Percentiles rank a stretch among this genome's conserved stretches.
phyloP scores from a whole-genome alignment of 257 asterid species.

The Salvia hispanica region DNA sequence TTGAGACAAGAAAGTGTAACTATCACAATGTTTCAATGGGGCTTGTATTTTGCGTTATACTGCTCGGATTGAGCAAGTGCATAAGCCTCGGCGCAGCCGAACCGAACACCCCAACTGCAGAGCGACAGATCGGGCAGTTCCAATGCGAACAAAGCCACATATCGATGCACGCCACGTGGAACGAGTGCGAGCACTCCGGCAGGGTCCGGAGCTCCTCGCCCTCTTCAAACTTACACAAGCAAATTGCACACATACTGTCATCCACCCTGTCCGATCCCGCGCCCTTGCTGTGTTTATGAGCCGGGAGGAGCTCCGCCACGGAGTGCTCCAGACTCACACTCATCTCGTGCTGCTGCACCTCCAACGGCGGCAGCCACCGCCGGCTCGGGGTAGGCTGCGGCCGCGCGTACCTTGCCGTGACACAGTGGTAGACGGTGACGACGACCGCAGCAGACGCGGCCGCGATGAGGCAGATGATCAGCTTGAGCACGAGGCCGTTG shows the following conservation, averaged over 20 bases:
- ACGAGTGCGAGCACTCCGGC: conserved; percentile 34
- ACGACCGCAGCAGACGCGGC: conserved; percentile 30
- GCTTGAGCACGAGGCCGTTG: conserved; percentile 19
- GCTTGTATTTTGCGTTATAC: not conserved
- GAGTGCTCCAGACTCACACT: conserved; percentile 31
- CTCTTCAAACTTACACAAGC: conserved; percentile 32
- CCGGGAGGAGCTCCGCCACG: conserved; percentile 34
- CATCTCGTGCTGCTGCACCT: conserved; percentile 1
- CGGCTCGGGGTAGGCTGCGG: conserved; percentile 2
- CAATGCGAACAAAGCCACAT: conserved; percentile 40
- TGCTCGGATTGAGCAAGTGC: conserved; percentile 23
- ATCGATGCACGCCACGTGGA: conserved; percentile 37
- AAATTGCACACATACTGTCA: conserved; percentile 31
- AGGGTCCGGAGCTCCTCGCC: conserved; percentile 35
- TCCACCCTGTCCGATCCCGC: conserved; percentile 3
- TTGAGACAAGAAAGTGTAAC: not conserved
- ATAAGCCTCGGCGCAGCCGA: conserved; percentile 24
- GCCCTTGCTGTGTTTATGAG: conserved; percentile 13
- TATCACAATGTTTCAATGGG: not conserved
- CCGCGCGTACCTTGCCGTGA: conserved; percentile 17
- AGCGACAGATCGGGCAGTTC: conserved; percentile 39
- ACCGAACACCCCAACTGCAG: conserved; percentile 19
- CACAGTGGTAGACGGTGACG: conserved; percentile 32
- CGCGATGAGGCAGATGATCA: conserved; percentile 30
- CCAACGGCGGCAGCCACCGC: conserved; percentile 5